Evolutionary conservation across 331 rosid genomes (phyloP).

Genomic region (Acacia concinna): DNA sequence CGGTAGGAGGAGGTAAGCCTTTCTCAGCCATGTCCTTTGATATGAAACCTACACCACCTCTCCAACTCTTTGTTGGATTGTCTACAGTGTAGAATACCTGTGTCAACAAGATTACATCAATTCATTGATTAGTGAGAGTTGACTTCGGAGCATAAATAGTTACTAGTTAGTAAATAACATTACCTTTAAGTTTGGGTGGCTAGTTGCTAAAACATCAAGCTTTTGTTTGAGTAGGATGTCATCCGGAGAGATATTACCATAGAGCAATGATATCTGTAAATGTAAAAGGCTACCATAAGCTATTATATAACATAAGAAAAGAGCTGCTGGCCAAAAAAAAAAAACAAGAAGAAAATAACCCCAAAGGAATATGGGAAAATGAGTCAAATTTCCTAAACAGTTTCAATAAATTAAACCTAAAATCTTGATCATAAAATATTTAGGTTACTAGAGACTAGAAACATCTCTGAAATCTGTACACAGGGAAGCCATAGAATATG

Average conservation of each 20-base stretch:
- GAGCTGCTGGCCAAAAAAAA: neutral
- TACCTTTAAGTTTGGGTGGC: constrained; percentile 78
- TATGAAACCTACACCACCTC: constrained; percentile 74
- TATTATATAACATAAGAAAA: neutral
- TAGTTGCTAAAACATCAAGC: constrained; percentile 59
- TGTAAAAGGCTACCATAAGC: constrained; percentile 33
- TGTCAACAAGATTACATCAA: neutral
- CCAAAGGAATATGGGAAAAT: neutral
- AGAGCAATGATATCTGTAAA: constrained; percentile 58
- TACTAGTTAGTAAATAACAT: neutral
- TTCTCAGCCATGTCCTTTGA: constrained; percentile 79
- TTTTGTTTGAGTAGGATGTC: constrained; percentile 74
- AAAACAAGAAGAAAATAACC: neutral
- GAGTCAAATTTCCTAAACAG: neutral
- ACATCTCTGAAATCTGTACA: too few relatives aligned
- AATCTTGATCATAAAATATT: neutral
- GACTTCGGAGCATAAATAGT: constrained; percentile 1
- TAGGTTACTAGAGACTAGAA: neutral
- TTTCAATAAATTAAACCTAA: neutral
- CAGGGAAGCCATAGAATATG: neutral
- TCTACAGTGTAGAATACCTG: constrained; percentile 67
- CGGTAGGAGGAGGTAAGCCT: constrained; percentile 86
- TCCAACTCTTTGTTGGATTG: constrained; percentile 77
- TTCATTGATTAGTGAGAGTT: neutral
- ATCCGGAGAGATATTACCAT: constrained; percentile 64